These are phyloP conservation scores for Ophiosphaerella herpotricha DNA, from an alignment of 2,329 filamentous ascomycete genomes.

Conservation along the genomic window DNA sequence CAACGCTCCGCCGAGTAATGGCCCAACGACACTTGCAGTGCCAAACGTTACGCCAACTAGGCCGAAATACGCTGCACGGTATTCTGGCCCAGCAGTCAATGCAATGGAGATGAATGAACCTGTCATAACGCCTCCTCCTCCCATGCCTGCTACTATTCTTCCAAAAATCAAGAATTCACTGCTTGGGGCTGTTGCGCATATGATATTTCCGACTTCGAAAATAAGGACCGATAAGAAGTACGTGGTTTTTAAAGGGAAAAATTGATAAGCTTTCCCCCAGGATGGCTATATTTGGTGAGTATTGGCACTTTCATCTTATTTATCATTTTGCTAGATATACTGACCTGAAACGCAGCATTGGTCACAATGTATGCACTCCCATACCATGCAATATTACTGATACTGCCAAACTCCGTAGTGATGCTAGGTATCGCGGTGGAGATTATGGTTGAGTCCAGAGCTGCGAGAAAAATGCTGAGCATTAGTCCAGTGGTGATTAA, in stretches of 20 bases:
- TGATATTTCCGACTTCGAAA: constrained; percentile 61
- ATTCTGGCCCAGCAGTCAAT: constrained; percentile 45
- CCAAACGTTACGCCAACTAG: constrained; percentile 45
- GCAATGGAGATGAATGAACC: constrained; percentile 52
- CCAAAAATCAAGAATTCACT: constrained; percentile 47
- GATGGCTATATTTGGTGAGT: constrained; percentile 41
- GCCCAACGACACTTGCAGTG: constrained; percentile 48
- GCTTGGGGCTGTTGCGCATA: constrained; percentile 51
- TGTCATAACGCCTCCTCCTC: constrained; percentile 47
- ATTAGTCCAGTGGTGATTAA: constrained; percentile 34
- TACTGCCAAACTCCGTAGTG: constrained; percentile 42
- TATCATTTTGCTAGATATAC: too few species aligned
- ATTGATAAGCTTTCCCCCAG: constrained; percentile 55
- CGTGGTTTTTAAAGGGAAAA: constrained; percentile 48
- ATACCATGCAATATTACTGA: constrained; percentile 45
- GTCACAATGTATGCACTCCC: constrained; percentile 52
- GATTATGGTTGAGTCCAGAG: constrained; percentile 40
- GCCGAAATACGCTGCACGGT: constrained; percentile 46
- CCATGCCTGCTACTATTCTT: constrained; percentile 47
- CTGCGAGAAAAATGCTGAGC: constrained; percentile 33
- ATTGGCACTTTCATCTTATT: too few species aligned
- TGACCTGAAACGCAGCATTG: constrained; percentile 41
- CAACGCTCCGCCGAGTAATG: constrained; percentile 50
- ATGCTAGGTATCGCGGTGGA: constrained; percentile 46
- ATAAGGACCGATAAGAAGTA: constrained; percentile 49